Conservation (phyloP, 306 rosid genomes). For the Cucurbita moschata region DNA sequence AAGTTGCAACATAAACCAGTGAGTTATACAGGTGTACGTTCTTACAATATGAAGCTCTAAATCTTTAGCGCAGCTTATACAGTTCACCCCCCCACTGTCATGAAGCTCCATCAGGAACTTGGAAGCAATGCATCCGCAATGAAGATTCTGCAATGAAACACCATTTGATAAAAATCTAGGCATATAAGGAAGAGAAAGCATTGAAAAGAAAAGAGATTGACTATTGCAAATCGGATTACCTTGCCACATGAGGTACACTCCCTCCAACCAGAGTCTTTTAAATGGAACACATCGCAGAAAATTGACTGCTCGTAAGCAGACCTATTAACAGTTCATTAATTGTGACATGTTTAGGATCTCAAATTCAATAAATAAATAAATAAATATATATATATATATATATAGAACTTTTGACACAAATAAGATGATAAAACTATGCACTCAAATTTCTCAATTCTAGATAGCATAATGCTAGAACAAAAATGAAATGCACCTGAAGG, state of each 20-base stretch:
- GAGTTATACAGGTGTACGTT: background rate
- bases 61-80: conserved; percentile 45
- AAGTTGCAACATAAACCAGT: background rate
- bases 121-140: conserved; percentile 89
- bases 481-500: background rate
- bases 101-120: conserved; percentile 54
- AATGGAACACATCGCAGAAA: conserved; percentile 67
- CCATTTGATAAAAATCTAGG: background rate
- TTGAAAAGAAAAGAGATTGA: background rate
- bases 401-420: background rate
- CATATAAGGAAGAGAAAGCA: background rate
- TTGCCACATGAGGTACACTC: conserved; percentile 68
- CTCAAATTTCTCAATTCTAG: background rate
- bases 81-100: conserved; percentile 77
- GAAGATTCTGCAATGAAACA: conserved; percentile 52
- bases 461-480: background rate
- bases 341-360: background rate
- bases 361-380: background rate
- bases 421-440: background rate
- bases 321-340: conserved; percentile 20
- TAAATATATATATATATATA: background rate
- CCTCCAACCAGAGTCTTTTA: conserved; percentile 90
- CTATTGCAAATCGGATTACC: conserved; percentile 25
- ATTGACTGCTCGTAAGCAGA: conserved; percentile 69
- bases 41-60: conserved; percentile 45